A percentile compares a stretch with the other conserved stretches of the same genome.
Conservation (phyloP, 257 asterid genomes). For the Apocynum venetum region DNA sequence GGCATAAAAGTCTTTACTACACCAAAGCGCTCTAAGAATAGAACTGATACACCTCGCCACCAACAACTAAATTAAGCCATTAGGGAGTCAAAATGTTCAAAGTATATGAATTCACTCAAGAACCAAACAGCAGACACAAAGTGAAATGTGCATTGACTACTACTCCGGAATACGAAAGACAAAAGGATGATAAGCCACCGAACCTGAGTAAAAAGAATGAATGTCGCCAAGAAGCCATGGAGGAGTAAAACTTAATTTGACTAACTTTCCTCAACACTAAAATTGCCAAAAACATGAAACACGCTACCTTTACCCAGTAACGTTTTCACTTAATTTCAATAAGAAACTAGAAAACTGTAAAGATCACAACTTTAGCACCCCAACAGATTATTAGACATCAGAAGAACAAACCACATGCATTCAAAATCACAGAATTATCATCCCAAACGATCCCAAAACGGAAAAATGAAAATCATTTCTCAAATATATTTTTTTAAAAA, state of each 20-base stretch:
- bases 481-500: background rate
- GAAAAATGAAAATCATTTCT: constrained; percentile 1
- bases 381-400: background rate
- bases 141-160: background rate
- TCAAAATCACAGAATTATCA: constrained; percentile 4
- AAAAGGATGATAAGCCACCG: background rate
- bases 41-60: background rate
- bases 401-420: background rate
- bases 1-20: background rate
- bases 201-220: background rate
- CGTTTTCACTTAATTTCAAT: constrained; percentile 6
- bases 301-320: background rate
- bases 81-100: background rate
- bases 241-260: background rate
- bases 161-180: background rate
- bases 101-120: background rate
- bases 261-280: background rate
- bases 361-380: constrained; percentile 14
- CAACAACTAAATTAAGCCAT: background rate
- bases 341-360: constrained; percentile 2
- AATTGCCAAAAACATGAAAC: background rate
- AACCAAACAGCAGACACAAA: background rate
- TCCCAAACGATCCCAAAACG: background rate
- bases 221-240: background rate
- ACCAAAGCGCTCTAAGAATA: background rate